Base-by-base conservation (phyloP, 2,329 filamentous ascomycete genomes). In the Lojkania enalia region DNA sequence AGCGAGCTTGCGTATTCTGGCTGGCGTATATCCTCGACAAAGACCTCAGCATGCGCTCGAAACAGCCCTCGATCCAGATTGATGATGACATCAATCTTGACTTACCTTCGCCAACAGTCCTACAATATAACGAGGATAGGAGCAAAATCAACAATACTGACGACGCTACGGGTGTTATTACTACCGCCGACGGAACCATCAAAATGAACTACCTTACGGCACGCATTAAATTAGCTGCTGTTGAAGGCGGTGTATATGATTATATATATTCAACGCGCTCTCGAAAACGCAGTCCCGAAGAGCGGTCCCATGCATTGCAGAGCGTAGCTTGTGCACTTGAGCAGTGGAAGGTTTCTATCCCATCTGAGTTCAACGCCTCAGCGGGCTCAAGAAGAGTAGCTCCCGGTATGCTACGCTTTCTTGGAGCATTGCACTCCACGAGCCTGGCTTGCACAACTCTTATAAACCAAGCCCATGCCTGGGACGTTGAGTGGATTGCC, bases 1-100 rank as follows among this genome's bases (percentile, higher is more conserved):
- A 65, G 49, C 58, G 58, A 7, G 52, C 43, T 30, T 40, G 48
- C 37, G 62, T 65, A 39, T 63, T 66, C 44, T 66, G 63, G 62
- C 40, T 65, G 35, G 60, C 55, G 16, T 66, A 66, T 47, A 51
- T 64, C 33, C 57, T 66, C 39, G 57, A 59, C 43, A 58, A 52
- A 49, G 57, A 61, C 42, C 44, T 61, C 38, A 59, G 57, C 44
- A 54, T 61, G 54, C 54, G 54, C 38, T 51, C 48, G 16, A 52
- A 54, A 49, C 57, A 59, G 38, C 54, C 57, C 7, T 52, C 57
- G 16, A 48, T 61, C 35, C 55, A 59, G 39, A 20, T 48, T 36
- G 55, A 61, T 39, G 47, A 46, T 36, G 57, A 61, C 38, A 49
- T 61, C 35, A 42, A 61, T 44, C 51, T 61, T 42, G 56, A 61